Conservation (phyloP, 768 basidiomycete species). For the Termitomyces sp. region DNA sequence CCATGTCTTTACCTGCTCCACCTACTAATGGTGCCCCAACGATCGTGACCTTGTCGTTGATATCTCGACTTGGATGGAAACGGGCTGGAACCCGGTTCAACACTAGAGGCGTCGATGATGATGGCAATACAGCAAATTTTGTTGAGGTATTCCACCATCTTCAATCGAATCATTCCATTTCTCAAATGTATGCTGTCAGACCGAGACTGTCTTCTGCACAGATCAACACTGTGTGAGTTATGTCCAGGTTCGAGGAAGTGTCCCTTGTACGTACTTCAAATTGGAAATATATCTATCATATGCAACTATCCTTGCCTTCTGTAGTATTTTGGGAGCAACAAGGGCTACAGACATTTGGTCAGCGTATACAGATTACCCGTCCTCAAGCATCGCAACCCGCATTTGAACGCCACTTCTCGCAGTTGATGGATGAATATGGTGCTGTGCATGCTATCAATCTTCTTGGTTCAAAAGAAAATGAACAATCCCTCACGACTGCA, state of each 20-base stretch:
- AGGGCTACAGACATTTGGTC: slow-evolving; percentile 91
- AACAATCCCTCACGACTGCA: slow-evolving; percentile 74
- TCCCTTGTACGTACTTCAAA: slow-evolving; percentile 68
- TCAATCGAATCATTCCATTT: slow-evolving; percentile 6
- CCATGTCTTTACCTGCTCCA: slow-evolving; percentile 71
- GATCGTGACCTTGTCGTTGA: slow-evolving; percentile 72
- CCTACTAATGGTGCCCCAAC: slow-evolving; percentile 70
- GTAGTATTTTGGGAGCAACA: slow-evolving; percentile 99
- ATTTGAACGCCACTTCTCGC: slow-evolving; percentile 90
- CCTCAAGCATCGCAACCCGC: slow-evolving; percentile 96
- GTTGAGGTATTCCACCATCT: slow-evolving; percentile 63
- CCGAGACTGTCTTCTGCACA: slow-evolving; percentile 86
- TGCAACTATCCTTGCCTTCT: slow-evolving; percentile 12
- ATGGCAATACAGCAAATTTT: slow-evolving; percentile 93
- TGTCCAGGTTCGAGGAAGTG: slow-evolving; percentile 90
- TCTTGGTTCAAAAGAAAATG: slow-evolving; percentile 89
- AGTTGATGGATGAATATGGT: slow-evolving; percentile 83
- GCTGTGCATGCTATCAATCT: slow-evolving; percentile 86
- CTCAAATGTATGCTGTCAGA: slow-evolving; percentile 40
- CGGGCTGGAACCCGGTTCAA: slow-evolving; percentile 97
- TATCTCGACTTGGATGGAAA: slow-evolving; percentile 90
- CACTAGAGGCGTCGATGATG: slow-evolving; percentile 93
- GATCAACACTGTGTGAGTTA: slow-evolving; percentile 88
- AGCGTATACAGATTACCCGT: slow-evolving; percentile 90
- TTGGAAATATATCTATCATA: slow-evolving; percentile 11